Conservation (phyloP, 345 rosid genomes). For the Triadica sebifera region DNA sequence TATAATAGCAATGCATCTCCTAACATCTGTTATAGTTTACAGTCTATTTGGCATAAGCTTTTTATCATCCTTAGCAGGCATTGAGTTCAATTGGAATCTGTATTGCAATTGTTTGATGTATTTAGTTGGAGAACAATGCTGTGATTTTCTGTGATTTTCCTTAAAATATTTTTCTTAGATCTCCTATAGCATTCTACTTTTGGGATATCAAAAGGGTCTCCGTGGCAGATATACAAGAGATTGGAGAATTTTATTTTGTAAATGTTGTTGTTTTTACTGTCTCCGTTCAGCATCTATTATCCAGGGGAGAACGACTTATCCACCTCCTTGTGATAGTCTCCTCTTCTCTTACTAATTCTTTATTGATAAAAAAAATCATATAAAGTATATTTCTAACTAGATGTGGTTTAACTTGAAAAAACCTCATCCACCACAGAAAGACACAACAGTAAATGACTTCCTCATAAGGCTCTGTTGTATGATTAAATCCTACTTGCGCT, state of each 20-base stretch:
- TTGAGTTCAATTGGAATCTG: neutral
- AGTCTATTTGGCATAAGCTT: no score
- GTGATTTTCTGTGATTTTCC: neutral
- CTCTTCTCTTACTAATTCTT: no score
- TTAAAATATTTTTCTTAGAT: neutral
- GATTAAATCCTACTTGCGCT: neutral
- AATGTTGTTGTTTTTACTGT: neutral
- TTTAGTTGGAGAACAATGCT: neutral
- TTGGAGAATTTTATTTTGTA: neutral
- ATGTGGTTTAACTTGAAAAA: neutral
- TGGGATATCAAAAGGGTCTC: neutral
- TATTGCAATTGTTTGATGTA: neutral
- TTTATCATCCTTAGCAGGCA: neutral
- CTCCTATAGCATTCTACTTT: neutral
- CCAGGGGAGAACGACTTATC: neutral
- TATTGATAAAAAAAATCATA: neutral
- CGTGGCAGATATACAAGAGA: neutral
- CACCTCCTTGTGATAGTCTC: no score
- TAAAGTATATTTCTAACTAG: neutral
- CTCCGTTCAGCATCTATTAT: neutral
- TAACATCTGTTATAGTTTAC: neutral
- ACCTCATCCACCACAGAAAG: neutral
- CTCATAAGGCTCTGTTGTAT: neutral
- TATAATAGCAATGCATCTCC: neutral
- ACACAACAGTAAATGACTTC: neutral